Percentiles rank a stretch among this genome's conserved stretches.
These are phyloP conservation scores for Talaromyces atroroseus DNA, from an alignment of 2,329 filamentous ascomycete genomes.

Conservation along the genomic window DNA sequence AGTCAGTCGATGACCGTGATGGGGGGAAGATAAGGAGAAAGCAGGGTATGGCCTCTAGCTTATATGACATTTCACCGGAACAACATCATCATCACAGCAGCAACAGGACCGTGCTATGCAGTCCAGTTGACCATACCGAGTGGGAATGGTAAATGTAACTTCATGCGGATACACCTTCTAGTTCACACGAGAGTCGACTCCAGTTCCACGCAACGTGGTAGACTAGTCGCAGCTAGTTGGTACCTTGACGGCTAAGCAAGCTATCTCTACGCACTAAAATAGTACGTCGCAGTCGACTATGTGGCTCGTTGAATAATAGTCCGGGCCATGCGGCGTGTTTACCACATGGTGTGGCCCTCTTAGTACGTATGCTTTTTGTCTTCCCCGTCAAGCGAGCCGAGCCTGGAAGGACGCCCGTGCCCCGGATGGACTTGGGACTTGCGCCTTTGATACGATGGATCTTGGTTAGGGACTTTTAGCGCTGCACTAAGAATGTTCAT, in stretches of 20 bases:
- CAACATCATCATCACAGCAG: background rate
- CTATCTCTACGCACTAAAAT: background rate
- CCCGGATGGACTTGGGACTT: background rate
- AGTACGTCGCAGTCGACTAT: background rate
- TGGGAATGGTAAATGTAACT: background rate
- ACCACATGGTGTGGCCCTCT: conserved; percentile 3
- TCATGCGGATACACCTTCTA: background rate
- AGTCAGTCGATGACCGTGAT: background rate
- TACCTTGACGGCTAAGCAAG: background rate
- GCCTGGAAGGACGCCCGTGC: conserved; percentile 1
- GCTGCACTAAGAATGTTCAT: background rate
- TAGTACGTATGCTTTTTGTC: background rate
- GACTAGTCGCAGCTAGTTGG: background rate
- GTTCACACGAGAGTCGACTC: background rate
- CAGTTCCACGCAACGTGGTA: background rate
- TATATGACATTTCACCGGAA: background rate
- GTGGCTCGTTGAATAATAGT: background rate
- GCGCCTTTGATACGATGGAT: background rate
- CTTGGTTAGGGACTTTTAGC: background rate
- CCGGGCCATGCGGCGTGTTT: conserved; percentile 6
- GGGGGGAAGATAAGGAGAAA: background rate
- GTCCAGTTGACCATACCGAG: too few relatives aligned
- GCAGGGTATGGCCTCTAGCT: background rate
- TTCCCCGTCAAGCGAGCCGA: background rate
- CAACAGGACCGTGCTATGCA: background rate